These are phyloP conservation scores for Glaciozyma antarctica DNA, from an alignment of 768 basidiomycete genomes.

Conservation along the genomic window DNA sequence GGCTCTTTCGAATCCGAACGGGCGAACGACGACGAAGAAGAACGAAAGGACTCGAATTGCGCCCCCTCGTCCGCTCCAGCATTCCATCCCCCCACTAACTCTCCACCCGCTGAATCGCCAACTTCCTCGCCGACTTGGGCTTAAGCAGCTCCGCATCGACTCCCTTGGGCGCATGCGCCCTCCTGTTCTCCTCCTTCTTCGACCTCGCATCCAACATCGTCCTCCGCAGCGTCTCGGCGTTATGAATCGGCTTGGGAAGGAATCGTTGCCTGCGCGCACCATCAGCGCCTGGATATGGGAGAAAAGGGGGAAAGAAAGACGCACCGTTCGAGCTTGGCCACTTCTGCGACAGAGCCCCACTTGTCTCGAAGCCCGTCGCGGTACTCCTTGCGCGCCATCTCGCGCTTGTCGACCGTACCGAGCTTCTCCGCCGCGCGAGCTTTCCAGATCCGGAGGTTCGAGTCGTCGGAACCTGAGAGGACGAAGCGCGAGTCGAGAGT, in stretches of 20 bases:
- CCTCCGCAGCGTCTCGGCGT: slow-evolving; percentile 73
- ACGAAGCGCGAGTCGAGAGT: slow-evolving; percentile 67
- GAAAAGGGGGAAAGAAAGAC: slow-evolving; percentile 29
- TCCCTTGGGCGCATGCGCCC: slow-evolving; percentile 64
- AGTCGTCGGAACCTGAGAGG: slow-evolving; percentile 36
- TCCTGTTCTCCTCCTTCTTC: slow-evolving; percentile 85
- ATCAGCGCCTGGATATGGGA: background rate
- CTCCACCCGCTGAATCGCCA: slow-evolving; percentile 73
- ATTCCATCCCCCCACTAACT: slow-evolving; percentile 29
- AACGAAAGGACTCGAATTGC: no score
- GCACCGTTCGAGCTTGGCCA: slow-evolving; percentile 70
- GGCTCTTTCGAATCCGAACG: no score
- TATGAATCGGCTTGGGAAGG: slow-evolving; percentile 82
- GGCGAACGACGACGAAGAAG: no score
- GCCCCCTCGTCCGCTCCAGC: no score
- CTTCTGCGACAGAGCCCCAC: slow-evolving; percentile 76
- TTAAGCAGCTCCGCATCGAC: slow-evolving; percentile 69
- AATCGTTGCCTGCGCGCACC: slow-evolving; percentile 54
- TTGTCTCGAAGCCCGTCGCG: slow-evolving; percentile 73
- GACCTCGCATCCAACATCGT: slow-evolving; percentile 83
- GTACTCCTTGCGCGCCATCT: slow-evolving; percentile 87
- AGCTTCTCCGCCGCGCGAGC: slow-evolving; percentile 83
- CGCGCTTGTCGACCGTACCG: slow-evolving; percentile 78
- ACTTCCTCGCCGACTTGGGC: slow-evolving; percentile 85
- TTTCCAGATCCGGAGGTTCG: slow-evolving; percentile 36